Evolutionary conservation across 352 stramenopile genomes (phyloP).

Genomic region (Globisporangium sylvaticum): DNA sequence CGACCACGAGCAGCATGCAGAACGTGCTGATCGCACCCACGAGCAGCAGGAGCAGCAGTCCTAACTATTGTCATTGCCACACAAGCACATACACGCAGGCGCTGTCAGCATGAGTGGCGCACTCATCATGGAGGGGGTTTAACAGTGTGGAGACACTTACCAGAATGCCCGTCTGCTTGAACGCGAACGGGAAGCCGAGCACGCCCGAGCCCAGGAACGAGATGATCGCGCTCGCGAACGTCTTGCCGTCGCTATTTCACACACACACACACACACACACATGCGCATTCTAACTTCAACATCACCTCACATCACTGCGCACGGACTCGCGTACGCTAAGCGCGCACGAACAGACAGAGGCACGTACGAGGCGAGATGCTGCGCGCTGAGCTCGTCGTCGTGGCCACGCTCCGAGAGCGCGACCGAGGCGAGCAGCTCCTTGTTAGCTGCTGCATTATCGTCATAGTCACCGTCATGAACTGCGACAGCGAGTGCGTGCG

Average conservation of each 20-base stretch:
- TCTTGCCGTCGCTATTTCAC: slow-evolving; percentile 39
- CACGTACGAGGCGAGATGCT: slow-evolving; percentile 44
- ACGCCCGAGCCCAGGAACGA: slow-evolving; percentile 91
- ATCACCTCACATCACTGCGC: too few species aligned
- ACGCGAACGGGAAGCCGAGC: slow-evolving; percentile 89
- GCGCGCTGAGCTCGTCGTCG: neutral
- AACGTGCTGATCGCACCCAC: slow-evolving; percentile 50
- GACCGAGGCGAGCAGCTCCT: neutral
- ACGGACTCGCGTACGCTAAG: too few species aligned
- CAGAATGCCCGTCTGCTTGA: slow-evolving; percentile 84
- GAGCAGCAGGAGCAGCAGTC: slow-evolving; percentile 42
- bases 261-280: neutral
- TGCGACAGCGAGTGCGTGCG: neutral
- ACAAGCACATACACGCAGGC: neutral
- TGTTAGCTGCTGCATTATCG: neutral
- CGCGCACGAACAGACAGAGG: neutral
- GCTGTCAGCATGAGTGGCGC: neutral
- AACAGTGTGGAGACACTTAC: too few species aligned
- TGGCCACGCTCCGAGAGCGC: neutral
- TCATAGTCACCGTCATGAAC: neutral
- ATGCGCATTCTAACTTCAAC: too few species aligned
- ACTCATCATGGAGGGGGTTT: too few species aligned
- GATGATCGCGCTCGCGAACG: slow-evolving; percentile 81
- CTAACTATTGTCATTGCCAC: slow-evolving; percentile 27
- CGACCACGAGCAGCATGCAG: slow-evolving; percentile 64